These are phyloP conservation scores for Cruciata laevipes DNA, from an alignment of 257 asterid genomes.

Conservation along the genomic window DNA sequence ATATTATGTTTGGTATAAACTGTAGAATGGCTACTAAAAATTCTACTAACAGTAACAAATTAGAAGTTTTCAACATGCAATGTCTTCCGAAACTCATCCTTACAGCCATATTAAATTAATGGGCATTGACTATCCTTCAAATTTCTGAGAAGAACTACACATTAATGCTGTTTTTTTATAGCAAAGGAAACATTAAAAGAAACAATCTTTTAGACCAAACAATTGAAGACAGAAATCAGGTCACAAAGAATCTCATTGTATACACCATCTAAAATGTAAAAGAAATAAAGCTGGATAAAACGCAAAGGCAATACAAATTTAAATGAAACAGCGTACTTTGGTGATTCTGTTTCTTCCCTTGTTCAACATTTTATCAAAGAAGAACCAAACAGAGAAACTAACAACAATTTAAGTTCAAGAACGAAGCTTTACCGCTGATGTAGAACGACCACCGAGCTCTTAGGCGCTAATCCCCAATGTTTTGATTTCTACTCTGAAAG, in stretches of 20 bases:
- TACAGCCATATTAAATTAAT: neutral
- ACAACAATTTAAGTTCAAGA: neutral
- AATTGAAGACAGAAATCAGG: neutral
- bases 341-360: neutral
- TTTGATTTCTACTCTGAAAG: neutral
- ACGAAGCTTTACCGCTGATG: neutral
- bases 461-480: neutral
- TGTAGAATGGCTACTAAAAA: neutral
- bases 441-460: neutral
- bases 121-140: neutral
- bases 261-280: neutral
- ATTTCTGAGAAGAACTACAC: neutral
- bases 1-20: neutral
- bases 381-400: neutral
- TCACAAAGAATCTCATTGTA: neutral
- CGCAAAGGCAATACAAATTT: neutral
- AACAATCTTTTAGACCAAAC: neutral
- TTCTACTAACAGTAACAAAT: neutral
- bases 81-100: neutral
- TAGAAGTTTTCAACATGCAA: neutral
- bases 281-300: neutral
- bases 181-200: no score
- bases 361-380: neutral
- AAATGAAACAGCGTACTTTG: neutral
- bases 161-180: neutral